Evolutionary conservation across 2,329 filamentous ascomycete species (phyloP), one percentile per base, ranked within the genome.

Genomic region (Dichotomopilus funicola): DNA sequence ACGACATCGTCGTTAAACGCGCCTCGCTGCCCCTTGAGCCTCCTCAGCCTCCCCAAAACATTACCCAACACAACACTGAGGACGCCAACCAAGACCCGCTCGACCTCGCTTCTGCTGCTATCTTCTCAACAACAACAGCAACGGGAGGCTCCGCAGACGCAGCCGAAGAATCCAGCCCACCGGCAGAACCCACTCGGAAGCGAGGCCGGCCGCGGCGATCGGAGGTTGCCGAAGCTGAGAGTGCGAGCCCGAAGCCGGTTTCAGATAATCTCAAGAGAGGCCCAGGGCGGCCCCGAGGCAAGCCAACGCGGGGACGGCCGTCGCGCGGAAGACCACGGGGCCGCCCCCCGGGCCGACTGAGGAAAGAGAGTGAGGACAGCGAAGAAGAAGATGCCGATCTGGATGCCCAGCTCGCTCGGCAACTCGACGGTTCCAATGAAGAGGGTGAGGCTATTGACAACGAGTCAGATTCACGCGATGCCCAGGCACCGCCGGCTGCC

Each of bases 41-140:
- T 51, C 42, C 63, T 63, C 55, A 55, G 40, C 53, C 56, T 11
- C 57, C 57, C 1, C 44, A 45, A n/a, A 57, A 56, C 3, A 63
- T 61, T n/a, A 54, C 58, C 5, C 19, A 59, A 12, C 66, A 41
- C 52, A 57, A 54, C 27, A 58, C 57, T 5, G 60, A 59, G 7
- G 49, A 60, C 13, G 54, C 56, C 11, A 58, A 41, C 40, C 62
- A 59, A 12, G 65, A 72, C 56, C 67, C 72, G n/a, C 66, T 75
- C 27, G 73, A 77, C 55, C 60, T 75, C 5, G 76, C 75, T 2
- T 68, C 70, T 5, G 68, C 70, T 5, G 69, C 68, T 31, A 64
- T 73, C 49, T 66, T 66, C 34, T 63, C 67, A 27, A 64, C 70
- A 10, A 64, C 65, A 1, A 57, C 67, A 27, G 63, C 70, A 10